These are phyloP conservation scores for Salinomyces thailandicus DNA, from an alignment of 2,329 filamentous ascomycete genomes.

Conservation along the genomic window DNA sequence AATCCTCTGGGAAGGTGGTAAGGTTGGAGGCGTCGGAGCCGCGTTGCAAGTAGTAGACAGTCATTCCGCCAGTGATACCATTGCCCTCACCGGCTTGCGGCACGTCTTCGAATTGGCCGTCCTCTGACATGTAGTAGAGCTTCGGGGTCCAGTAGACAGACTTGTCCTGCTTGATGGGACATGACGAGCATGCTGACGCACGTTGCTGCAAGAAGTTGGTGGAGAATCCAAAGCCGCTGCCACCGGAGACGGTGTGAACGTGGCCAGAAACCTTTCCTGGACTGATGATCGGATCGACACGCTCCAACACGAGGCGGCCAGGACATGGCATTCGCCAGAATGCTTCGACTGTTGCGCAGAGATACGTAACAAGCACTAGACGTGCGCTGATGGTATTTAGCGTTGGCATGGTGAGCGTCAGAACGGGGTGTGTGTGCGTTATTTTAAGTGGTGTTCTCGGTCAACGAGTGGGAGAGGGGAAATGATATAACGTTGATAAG, in stretches of 20 bases:
- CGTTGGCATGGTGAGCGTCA: too few relatives aligned
- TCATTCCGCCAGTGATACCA: conserved; percentile 47
- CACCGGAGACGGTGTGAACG: conserved; percentile 61
- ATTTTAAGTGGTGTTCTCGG: too few relatives aligned
- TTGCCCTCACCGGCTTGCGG: conserved; percentile 42
- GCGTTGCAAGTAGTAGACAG: conserved; percentile 59
- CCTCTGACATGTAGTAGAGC: conserved; percentile 56
- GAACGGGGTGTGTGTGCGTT: conserved; percentile 1
- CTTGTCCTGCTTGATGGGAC: conserved; percentile 51
- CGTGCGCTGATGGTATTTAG: too few relatives aligned
- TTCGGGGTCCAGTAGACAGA: conserved; percentile 70
- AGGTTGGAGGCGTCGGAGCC: conserved; percentile 53
- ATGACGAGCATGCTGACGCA: conserved; percentile 59
- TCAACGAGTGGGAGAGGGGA: too few relatives aligned
- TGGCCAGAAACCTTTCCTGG: conserved; percentile 51
- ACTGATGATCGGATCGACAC: conserved; percentile 57
- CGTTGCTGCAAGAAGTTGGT: conserved; percentile 52
- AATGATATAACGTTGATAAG: too few relatives aligned
- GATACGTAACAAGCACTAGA: background rate
- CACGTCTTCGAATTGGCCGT: conserved; percentile 50
- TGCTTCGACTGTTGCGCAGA: conserved; percentile 34
- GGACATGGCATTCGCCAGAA: conserved; percentile 62
- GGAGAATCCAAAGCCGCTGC: conserved; percentile 53
- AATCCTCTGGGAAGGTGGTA: conserved; percentile 57
- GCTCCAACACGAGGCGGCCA: conserved; percentile 49